Evolutionary conservation across 2,329 filamentous ascomycete species (phyloP), one percentile per base, ranked within the genome.

Genomic region (Lachnellula occidentalis): DNA sequence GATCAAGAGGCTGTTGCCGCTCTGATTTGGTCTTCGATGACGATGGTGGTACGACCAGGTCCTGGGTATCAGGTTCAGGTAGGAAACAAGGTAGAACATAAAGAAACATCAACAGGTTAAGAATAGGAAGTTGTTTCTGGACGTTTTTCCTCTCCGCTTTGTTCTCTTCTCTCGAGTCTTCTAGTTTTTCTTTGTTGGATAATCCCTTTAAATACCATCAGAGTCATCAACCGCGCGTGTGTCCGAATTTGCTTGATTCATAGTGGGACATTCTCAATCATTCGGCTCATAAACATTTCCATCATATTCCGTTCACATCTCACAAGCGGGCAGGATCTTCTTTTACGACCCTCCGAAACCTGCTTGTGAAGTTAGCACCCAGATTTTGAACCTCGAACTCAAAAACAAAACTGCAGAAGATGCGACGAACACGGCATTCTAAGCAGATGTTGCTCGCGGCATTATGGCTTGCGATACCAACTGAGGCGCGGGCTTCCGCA

Each of bases 401-500:
- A 45, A 36, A 36, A 45, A 19, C 41, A 53, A 19, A 48, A 17
- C 2, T 15, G 11, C 11, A 31, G 50, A 56, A 42, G 31, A 67
- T 67, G 65, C 58, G 60, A 54, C 52, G 54, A 45, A 51, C 46
- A 47, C 45, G 42, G 45, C 21, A 54, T 43, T 45, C 31, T 19
- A 52, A 50, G 47, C 56, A 57, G 17, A 50, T 61, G 43, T 15
- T 64, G 17, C 57, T 64, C 39, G 50, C 51, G 21, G 56, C 59
- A 34, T 37, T 61, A 36, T 66, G 51, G 58, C 66, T 78, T 54
- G 60, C 69, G 52, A 67, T 69, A 24, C 59, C 66, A 41, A 61
- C 69, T 15, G 70, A 71, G 37, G 76, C 77, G 48, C 63, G 69
- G 52, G 69, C 78, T 21, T 57, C 67, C 22, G 65, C 64, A 54